Percentiles rank a stretch among this genome's conserved stretches.
These are phyloP conservation scores for Xylaria sp. DNA, from an alignment of 2,329 filamentous ascomycete genomes.

Conservation along the genomic window DNA sequence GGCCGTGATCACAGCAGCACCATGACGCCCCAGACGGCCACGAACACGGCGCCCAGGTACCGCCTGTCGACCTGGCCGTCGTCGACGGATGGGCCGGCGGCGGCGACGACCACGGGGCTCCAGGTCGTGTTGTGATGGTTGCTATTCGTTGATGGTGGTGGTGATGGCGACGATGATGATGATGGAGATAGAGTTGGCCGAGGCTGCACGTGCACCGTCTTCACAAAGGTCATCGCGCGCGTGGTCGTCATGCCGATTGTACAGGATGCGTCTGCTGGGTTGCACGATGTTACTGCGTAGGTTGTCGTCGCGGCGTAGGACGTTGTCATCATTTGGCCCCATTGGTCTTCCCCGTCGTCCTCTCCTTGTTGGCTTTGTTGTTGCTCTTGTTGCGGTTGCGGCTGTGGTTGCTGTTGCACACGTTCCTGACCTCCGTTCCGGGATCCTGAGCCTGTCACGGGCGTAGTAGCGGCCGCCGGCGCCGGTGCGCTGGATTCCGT, in stretches of 20 bases:
- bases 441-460: neutral
- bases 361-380: neutral
- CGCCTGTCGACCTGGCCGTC: constrained; percentile 17
- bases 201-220: constrained; percentile 35
- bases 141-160: neutral
- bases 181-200: neutral
- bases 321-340: constrained; percentile 25
- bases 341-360: neutral
- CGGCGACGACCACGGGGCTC: neutral
- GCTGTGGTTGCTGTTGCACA: too few species aligned
- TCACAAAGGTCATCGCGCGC: constrained; percentile 36
- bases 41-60: constrained; percentile 20
- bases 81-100: constrained; percentile 5
- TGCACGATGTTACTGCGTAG: constrained; percentile 39
- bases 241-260: constrained; percentile 40
- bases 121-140: neutral
- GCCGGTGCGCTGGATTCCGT: constrained; percentile 1
- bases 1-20: constrained; percentile 7
- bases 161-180: neutral
- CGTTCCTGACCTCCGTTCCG: neutral
- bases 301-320: constrained; percentile 38
- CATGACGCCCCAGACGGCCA: constrained; percentile 26
- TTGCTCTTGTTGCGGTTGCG: too few species aligned
- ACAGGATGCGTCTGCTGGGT: constrained; percentile 41
- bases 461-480: neutral